Evolutionary conservation across 768 basidiomycete genomes (phyloP).

Genomic region (Paxillus involutus): DNA sequence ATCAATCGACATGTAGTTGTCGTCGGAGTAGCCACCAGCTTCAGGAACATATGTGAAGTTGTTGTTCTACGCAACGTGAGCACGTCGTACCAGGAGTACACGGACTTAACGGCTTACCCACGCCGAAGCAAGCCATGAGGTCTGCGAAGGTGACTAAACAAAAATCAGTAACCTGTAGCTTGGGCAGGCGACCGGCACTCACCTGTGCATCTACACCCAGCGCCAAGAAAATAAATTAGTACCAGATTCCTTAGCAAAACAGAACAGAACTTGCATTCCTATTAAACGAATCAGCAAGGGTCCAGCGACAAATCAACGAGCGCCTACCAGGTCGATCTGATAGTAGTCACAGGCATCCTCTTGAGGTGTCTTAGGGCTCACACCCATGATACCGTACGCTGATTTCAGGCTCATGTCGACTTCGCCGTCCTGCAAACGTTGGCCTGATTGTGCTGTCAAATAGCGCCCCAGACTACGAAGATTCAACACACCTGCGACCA

Average conservation of each 20-base stretch:
- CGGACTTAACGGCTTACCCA: constrained; percentile 42
- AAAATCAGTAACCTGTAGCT: constrained; percentile 21
- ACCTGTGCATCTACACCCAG: constrained; percentile 27
- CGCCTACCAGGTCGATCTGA: constrained; percentile 39
- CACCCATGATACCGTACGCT: constrained; percentile 53
- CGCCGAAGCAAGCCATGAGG: constrained; percentile 61
- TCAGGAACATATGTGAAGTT: constrained; percentile 56
- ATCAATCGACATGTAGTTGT: constrained; percentile 55
- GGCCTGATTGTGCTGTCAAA: constrained; percentile 17
- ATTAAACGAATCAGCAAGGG: constrained; percentile 2
- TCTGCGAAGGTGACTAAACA: constrained; percentile 60
- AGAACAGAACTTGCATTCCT: constrained; percentile 29
- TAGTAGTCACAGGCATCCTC: constrained; percentile 59
- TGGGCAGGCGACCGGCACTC: neutral
- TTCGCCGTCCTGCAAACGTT: constrained; percentile 16
- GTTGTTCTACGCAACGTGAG: constrained; percentile 44
- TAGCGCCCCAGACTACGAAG: constrained; percentile 46
- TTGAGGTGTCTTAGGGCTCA: constrained; percentile 43
- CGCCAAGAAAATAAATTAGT: constrained; percentile 1
- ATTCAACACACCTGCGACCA: constrained; percentile 40
- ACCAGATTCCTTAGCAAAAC: neutral
- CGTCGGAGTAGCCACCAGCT: constrained; percentile 57
- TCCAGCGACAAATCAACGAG: neutral
- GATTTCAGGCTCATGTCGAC: constrained; percentile 56
- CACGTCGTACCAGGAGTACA: neutral